These are phyloP conservation scores for Phytophthora tubulina DNA, from an alignment of 352 stramenopile species.

Conservation along the genomic window DNA sequence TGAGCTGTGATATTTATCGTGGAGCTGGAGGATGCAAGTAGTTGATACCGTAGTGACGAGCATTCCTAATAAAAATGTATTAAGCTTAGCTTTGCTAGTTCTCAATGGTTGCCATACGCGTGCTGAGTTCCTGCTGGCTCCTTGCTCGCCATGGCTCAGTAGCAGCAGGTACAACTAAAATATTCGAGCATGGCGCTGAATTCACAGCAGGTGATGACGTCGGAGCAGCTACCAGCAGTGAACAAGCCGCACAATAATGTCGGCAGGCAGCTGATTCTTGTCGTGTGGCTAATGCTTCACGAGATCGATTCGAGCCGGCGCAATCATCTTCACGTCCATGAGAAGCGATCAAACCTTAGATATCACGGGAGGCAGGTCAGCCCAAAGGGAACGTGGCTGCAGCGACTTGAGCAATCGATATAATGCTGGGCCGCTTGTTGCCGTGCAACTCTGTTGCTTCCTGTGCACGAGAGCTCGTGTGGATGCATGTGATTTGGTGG, in stretches of 20 bases:
- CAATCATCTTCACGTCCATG: too few relatives aligned
- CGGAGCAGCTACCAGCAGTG: neutral
- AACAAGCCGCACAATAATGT: neutral
- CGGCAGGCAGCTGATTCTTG: neutral
- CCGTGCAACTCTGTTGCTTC: constrained; percentile 21
- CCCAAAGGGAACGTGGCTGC: too few relatives aligned
- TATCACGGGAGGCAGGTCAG: neutral
- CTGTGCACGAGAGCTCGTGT: neutral
- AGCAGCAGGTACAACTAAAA: neutral
- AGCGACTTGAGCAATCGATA: constrained; percentile 2
- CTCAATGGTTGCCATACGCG: neutral
- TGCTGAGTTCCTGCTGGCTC: neutral
- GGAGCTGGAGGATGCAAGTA: constrained; percentile 26
- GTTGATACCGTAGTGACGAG: constrained; percentile 1
- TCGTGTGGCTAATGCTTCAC: constrained; percentile 1
- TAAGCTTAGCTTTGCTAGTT: constrained; percentile 18
- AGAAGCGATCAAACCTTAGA: constrained; percentile 8
- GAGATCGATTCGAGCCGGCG: too few relatives aligned
- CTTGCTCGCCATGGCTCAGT: neutral
- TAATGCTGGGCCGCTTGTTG: neutral
- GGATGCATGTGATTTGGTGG: constrained; percentile 1
- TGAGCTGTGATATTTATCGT: constrained; percentile 49
- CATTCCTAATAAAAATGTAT: constrained; percentile 32
- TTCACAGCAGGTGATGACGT: constrained; percentile 1
- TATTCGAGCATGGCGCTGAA: neutral